Evolutionary conservation across 148 eudicot species (phyloP).

Genomic region (Nyssa sinensis): DNA sequence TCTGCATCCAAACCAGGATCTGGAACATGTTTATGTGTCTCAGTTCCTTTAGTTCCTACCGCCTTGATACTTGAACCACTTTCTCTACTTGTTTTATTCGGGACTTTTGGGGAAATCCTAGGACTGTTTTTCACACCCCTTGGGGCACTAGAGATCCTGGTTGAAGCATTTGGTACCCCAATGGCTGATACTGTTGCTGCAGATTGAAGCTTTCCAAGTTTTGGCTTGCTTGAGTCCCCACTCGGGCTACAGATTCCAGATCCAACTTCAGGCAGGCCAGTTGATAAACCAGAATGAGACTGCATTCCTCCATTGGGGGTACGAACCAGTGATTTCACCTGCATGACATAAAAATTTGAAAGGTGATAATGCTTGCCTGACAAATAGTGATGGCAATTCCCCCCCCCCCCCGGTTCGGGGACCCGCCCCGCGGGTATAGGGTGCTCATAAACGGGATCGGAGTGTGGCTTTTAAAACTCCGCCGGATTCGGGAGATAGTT

Average conservation of each 20-base stretch:
- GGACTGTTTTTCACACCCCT: conserved; percentile 17
- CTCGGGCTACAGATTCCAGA: conserved; percentile 33
- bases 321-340: conserved; percentile 59
- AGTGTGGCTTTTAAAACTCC: too few species aligned
- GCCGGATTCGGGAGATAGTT: too few species aligned
- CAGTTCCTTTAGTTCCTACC: conserved; percentile 9
- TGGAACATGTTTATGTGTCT: conserved; percentile 14
- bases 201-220: conserved; percentile 28
- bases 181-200: conserved; percentile 24
- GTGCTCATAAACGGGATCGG: too few species aligned
- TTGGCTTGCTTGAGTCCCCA: conserved; percentile 44
- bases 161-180: conserved; percentile 23
- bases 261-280: conserved; percentile 40
- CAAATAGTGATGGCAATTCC: too few species aligned
- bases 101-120: conserved; percentile 14
- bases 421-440: too few species aligned
- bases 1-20: conserved; percentile 19
- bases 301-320: conserved; percentile 52
- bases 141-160: conserved; percentile 22
- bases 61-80: conserved; percentile 12
- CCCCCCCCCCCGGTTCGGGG: too few species aligned
- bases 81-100: conserved; percentile 9
- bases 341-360: conserved; percentile 18
- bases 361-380: not conserved
- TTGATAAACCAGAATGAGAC: conserved; percentile 47